Evolutionary conservation across 108 stramenopile genomes (phyloP), one percentile per base, ranked within the genome.

Genomic region (Seminavis robusta): DNA sequence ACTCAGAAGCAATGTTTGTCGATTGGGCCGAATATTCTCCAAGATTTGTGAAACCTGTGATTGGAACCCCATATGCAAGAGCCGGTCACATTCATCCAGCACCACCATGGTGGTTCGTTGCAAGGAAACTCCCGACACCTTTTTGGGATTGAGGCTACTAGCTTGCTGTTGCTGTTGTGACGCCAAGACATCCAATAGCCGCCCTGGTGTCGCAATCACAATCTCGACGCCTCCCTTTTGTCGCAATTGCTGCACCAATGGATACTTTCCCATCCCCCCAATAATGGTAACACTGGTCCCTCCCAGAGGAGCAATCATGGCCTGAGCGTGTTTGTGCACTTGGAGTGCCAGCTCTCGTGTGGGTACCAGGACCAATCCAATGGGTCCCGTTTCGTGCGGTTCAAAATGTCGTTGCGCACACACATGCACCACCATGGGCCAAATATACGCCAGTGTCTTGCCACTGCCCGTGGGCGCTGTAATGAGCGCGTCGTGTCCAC

Each of bases 261-360:
- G 76, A 61, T 87, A 87, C 20, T 82, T 74, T 2, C 84, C 82
- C 38, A 73, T 83, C 5, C 94, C 94, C 11, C 81, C 76, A 17
- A 90, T 81, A 56, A 91, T 56, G n/a, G 74, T 74, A 43, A 63
- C 49, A 0, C 67, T 78, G 23, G 56, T 65, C 19, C 53, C 41
- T 15, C 60, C 59, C 5, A 81, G 45, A 4, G 45, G 39, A 38
- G 72, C 40, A 16, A 84, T 43, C 38, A 86, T 46, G 2, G 37
- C 54, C 33, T 81, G 77, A 27, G 79, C 81, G 10, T 79, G 59
- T 26, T 64, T 68, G 44, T 78, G 61, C 10, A 98, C 92, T 74
- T 99, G 99, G 13, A 79, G 54, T 21, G 96, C 94, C 36, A 99
- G 74, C 71, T 99, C 99, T 25, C 98, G 63, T 5, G 98, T 97